Evolutionary conservation across 495 filamentous ascomycete genomes (phyloP), one percentile per base, ranked within the genome.

Genomic region (Geoglossum glabrum): DNA sequence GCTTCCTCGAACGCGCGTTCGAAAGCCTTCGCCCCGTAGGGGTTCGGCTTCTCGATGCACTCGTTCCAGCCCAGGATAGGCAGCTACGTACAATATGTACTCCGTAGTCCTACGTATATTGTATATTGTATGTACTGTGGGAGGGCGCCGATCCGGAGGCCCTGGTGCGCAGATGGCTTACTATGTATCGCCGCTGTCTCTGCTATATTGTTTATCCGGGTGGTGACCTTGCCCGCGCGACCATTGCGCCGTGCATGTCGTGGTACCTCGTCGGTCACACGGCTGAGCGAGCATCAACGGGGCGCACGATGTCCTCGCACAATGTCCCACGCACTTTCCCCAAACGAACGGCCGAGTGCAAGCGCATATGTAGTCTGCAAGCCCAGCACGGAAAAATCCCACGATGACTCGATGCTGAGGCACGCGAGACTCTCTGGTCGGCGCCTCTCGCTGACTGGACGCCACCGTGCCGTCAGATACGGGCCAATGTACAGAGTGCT

Each of bases 1-100:
- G 23, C 25, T 52, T 52, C 49, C 49, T 15, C 49, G 49, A 52
- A 52, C 49, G 49, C 49, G 49, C 49, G 49, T 52, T 47, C 26
- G 49, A 30, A 40, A 40, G 36, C 17, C 6, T 40, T 40, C 17
- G 40, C 31, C 11, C 4, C 11, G 31, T 34, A 34, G 31, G 31
- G 5, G 11, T n/a, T n/a, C n/a, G 36, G 36, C 17, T 40, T 40
- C 36, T 40, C 36, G 10, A 15, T 40, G 11, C 31, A 5, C 13
- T 50, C 13, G n/a, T 50, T 50, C 46, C 30, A 15, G 10, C 36
- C 36, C 11, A 40, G 36, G 3, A 9, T 21, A 45, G 5, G n/a
- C n/a, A n/a, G n/a, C n/a, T n/a, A n/a, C n/a, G n/a, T n/a, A n/a
- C n/a, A n/a, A n/a, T n/a, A n/a, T n/a, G n/a, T n/a, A n/a, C n/a